Evolutionary conservation across 371 early-diverging fungal species (phyloP), one percentile per base, ranked within the genome.

Genomic region (Rhizopus microsporus): DNA sequence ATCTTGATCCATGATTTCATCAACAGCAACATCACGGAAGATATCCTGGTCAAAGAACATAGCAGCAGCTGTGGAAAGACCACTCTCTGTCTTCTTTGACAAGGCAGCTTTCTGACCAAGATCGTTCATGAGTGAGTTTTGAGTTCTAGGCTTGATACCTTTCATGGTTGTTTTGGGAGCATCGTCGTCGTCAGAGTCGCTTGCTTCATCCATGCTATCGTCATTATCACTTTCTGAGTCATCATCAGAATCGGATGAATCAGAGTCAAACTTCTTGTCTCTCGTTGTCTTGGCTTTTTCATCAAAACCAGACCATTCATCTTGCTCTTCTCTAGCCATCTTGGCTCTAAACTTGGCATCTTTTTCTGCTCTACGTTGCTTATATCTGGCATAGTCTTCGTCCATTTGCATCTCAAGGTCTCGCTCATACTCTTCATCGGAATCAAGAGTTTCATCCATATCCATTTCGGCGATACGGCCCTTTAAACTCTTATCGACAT

Each of bases 41-140:
- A 95, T 64, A 4, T 94, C 93, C 68, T 95, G 94, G 66, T 94
- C 92, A 77, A 97, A 96, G 80, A 94, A 96, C 79, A 93, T 77
- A 23, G 87, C 81, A 12, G 97, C 94, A 8, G 86, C 84, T 47
- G 88, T 90, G 4, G 90, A 88, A 29, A 94, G 80, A 42, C 85
- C 83, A 44, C 70, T 78, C 42, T 64, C 69, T 40, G 76, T 81
- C 67, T 71, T 74, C 51, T 77, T 74, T 30, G 73, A 65, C 17
- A 85, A 60, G 31, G 84, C 80, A 37, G 86, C 83, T 55, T 83
- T 83, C 57, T 85, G 79, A 50, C 86, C 82, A 50, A 85, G 65
- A 60, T 82, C 82, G 39, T 78, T 81, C 61, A 87, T 60, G 7
- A 87, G 65, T 7, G 84, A 79, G 51, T 83, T 83, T 68, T 7